phyloP scores from a whole-genome alignment of 257 asterid species.

The Solanum arcanum region DNA sequence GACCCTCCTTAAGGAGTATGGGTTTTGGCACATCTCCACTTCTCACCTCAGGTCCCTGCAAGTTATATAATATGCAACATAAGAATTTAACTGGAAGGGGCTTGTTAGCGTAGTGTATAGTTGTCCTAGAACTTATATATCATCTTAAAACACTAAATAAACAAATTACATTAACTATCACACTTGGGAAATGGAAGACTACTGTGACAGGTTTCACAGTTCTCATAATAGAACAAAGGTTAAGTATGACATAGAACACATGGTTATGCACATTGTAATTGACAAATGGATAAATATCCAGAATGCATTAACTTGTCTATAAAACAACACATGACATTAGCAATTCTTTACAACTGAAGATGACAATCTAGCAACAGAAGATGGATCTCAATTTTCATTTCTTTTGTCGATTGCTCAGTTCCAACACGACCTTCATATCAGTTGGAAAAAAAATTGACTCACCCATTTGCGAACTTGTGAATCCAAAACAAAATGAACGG shows the following conservation, averaged over 20 bases:
- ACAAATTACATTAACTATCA: not conserved
- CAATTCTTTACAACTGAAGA: not conserved
- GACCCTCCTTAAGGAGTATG: conserved; percentile 77
- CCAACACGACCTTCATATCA: not conserved
- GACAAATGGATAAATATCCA: not conserved
- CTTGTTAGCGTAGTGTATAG: not conserved
- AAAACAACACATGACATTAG: not conserved
- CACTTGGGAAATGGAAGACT: not conserved
- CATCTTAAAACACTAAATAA: not conserved
- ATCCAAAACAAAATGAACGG: not conserved
- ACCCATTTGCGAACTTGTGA: not conserved
- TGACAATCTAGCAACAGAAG: not conserved
- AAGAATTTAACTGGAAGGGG: not conserved
- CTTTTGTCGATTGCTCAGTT: not conserved
- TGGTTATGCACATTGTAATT: not conserved
- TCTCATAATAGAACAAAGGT: not conserved
- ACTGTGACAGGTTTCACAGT: not conserved
- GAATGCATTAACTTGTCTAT: not conserved
- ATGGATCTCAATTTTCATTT: not conserved
- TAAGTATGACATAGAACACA: not conserved
- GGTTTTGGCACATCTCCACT: conserved; percentile 93
- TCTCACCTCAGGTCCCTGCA: conserved; percentile 98
- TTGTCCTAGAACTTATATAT: not conserved
- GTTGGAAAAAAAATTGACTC: not conserved
- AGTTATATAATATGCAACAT: conserved; percentile 3